Conservation (phyloP, 495 filamentous ascomycete genomes). For the Penicillium robsamsonii region DNA sequence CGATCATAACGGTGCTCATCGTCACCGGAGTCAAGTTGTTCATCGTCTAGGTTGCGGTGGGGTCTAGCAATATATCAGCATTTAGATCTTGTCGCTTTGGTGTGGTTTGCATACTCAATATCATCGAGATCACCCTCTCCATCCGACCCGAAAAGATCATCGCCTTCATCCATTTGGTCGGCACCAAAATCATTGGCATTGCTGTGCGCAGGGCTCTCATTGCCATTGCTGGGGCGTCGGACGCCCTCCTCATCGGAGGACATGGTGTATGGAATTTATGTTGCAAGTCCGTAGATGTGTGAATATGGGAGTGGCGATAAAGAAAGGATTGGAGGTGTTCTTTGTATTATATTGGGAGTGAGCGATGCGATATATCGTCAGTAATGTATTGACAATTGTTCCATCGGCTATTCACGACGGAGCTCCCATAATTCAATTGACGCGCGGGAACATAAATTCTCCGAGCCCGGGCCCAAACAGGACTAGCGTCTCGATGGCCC, state of each 20-base stretch:
- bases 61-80: constrained; percentile 37
- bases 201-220: constrained; percentile 34
- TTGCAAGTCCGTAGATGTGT: not conserved
- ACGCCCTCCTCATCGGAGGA: constrained; percentile 48
- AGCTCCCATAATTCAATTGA: constrained; percentile 9
- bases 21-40: constrained; percentile 78
- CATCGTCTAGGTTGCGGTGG: constrained; percentile 63
- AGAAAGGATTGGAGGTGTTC: not conserved
- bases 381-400: constrained; percentile 1
- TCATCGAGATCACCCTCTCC: constrained; percentile 43
- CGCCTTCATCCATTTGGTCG: constrained; percentile 44
- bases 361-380: not conserved
- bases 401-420: not conserved
- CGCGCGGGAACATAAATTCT: constrained; percentile 8
- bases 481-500: constrained; percentile 28
- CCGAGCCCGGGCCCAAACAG: constrained; percentile 7
- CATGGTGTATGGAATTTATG: constrained; percentile 22
- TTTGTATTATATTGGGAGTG: not conserved
- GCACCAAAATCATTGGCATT: constrained; percentile 24
- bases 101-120: constrained; percentile 32
- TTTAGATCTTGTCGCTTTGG: constrained; percentile 28
- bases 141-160: constrained; percentile 67
- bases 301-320: not conserved
- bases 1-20: constrained; percentile 61
- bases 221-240: constrained; percentile 36